These are phyloP conservation scores for Amanita muscaria DNA, from an alignment of 768 basidiomycete species.

Conservation along the genomic window DNA sequence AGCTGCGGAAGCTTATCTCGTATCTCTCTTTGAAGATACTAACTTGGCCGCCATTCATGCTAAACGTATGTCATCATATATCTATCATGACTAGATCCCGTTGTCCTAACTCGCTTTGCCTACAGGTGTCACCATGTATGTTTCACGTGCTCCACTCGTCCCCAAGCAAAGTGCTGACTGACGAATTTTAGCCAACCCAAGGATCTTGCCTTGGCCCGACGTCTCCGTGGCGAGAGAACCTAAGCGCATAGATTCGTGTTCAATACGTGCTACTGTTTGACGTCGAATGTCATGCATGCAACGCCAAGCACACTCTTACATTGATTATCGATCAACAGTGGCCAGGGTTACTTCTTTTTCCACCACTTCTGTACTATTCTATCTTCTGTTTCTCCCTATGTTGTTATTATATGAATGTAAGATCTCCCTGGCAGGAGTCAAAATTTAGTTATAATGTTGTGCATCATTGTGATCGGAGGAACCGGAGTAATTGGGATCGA, in stretches of 20 bases:
- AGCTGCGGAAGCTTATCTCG: slow-evolving; percentile 84
- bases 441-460: too few species aligned
- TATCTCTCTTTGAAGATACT: slow-evolving; percentile 31
- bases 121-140: slow-evolving; percentile 50
- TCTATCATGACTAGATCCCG: not conserved
- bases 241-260: slow-evolving; percentile 25
- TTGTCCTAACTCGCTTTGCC: not conserved
- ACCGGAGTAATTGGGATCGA: too few species aligned
- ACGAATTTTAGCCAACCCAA: slow-evolving; percentile 62
- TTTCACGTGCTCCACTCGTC: slow-evolving; percentile 10
- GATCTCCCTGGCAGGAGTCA: too few species aligned
- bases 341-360: not conserved
- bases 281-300: not conserved
- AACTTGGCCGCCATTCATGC: slow-evolving; percentile 23
- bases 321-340: not conserved
- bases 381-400: too few species aligned
- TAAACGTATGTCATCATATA: slow-evolving; percentile 42
- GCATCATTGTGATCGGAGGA: too few species aligned
- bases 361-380: not conserved
- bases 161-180: slow-evolving; percentile 4
- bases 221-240: slow-evolving; percentile 80
- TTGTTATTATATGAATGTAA: too few species aligned
- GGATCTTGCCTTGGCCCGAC: slow-evolving; percentile 80
- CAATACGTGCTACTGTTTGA: too few species aligned
- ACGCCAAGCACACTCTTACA: not conserved